phyloP scores from a whole-genome alignment of 1,284 basidiomycete species.

The Tetrapyrgos nigripes region DNA sequence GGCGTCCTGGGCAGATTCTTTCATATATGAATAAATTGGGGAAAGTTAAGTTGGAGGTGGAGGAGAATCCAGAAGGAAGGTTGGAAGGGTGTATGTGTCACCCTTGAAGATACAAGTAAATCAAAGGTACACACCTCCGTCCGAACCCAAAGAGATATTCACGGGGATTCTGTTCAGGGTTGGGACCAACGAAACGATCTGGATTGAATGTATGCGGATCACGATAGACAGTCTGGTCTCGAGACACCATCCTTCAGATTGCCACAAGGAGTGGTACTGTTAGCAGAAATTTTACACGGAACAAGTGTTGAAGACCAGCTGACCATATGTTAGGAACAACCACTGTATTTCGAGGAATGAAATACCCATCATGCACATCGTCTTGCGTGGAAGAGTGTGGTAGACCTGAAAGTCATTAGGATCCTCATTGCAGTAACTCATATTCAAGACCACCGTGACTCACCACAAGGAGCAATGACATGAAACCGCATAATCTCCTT shows the following conservation, averaged over 20 bases:
- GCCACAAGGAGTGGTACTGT: too few relatives aligned
- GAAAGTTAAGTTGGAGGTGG: too few relatives aligned
- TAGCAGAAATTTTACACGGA: too few relatives aligned
- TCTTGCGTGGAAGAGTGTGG: slow-evolving; percentile 50
- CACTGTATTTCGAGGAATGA: slow-evolving; percentile 47
- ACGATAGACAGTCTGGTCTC: slow-evolving; percentile 15
- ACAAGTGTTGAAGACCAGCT: neutral
- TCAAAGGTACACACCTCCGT: slow-evolving; percentile 36
- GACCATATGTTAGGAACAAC: slow-evolving; percentile 34
- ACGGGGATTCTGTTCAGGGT: slow-evolving; percentile 8
- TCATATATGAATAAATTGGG: slow-evolving; percentile 12
- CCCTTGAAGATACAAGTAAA: slow-evolving; percentile 4
- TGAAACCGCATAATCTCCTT: slow-evolving; percentile 44
- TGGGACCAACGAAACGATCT: slow-evolving; percentile 14
- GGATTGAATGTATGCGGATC: slow-evolving; percentile 20
- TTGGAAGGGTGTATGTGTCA: neutral
- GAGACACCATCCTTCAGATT: slow-evolving; percentile 18
- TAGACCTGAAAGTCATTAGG: slow-evolving; percentile 39
- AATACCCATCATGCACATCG: slow-evolving; percentile 40
- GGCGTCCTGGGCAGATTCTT: slow-evolving; percentile 42
- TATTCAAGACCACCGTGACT: slow-evolving; percentile 16
- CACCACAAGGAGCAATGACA: slow-evolving; percentile 30
- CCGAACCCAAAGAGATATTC: slow-evolving; percentile 20
- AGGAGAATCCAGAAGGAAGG: slow-evolving; percentile 5
- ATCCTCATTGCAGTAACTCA: slow-evolving; percentile 8